Conservation (phyloP, 345 rosid species). For the Tarenaya hassleriana region DNA sequence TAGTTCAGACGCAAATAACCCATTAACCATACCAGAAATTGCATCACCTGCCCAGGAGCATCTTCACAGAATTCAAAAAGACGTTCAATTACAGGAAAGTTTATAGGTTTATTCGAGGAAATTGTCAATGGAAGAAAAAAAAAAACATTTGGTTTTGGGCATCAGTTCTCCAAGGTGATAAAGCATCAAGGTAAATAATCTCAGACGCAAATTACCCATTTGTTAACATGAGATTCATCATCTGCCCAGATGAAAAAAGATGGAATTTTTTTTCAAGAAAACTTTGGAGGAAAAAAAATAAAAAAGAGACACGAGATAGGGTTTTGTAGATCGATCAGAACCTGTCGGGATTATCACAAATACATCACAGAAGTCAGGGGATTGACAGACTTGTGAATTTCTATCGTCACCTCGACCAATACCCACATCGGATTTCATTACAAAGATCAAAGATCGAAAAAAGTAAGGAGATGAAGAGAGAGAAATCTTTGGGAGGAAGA, state of each 20-base stretch:
- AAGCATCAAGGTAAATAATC: slow-evolving; percentile 24
- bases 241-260: slow-evolving; percentile 7
- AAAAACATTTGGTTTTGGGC: background rate
- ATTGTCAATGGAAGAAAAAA: too few species aligned
- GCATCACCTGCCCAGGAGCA: too few species aligned
- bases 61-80: too few species aligned
- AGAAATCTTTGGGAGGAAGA: background rate
- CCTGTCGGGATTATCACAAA: slow-evolving; percentile 28
- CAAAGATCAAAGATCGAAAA: background rate
- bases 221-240: slow-evolving; percentile 22
- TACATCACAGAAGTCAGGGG: slow-evolving; percentile 27
- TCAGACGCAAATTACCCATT: slow-evolving; percentile 30
- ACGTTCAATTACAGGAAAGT: too few species aligned
- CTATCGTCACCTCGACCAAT: slow-evolving; percentile 22
- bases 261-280: background rate
- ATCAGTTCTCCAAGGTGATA: slow-evolving; percentile 35
- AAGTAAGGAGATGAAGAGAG: background rate
- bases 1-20: too few species aligned
- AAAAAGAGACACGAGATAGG: background rate
- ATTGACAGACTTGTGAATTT: slow-evolving; percentile 26
- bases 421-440: background rate
- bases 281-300: too few species aligned
- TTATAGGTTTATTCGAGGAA: too few species aligned
- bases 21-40: too few species aligned
- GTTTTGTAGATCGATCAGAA: slow-evolving; percentile 17